Evolutionary conservation across 495 filamentous ascomycete genomes (phyloP).

Genomic region (Astrothelium subdiscretum): DNA sequence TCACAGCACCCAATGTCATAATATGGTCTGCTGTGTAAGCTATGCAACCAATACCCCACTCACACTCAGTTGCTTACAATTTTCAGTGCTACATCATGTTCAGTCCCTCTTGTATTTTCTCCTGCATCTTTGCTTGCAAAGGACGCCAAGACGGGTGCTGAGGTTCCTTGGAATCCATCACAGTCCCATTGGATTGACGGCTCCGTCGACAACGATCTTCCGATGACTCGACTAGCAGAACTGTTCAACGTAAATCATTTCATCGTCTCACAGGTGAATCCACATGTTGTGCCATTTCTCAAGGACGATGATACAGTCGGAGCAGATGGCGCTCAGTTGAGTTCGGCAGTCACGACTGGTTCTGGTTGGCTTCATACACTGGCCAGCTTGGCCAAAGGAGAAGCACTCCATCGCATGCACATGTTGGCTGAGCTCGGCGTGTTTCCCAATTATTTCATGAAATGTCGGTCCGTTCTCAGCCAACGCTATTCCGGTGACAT

Average conservation of each 20-base stretch:
- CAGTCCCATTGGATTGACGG: slow-evolving; percentile 84
- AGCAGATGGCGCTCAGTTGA: slow-evolving; percentile 25
- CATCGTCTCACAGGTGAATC: slow-evolving; percentile 93
- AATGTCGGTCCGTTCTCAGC: slow-evolving; percentile 66
- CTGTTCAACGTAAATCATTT: slow-evolving; percentile 99
- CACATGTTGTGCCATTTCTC: slow-evolving; percentile 77
- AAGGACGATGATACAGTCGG: slow-evolving; percentile 8
- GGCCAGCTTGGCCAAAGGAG: slow-evolving; percentile 66
- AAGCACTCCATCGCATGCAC: slow-evolving; percentile 70
- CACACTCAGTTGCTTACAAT: neutral
- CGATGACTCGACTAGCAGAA: slow-evolving; percentile 80
- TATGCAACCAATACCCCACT: slow-evolving; percentile 14
- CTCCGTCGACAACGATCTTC: slow-evolving; percentile 86
- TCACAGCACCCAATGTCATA: slow-evolving; percentile 85
- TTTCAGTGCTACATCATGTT: slow-evolving; percentile 65
- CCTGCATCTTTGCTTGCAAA: slow-evolving; percentile 70
- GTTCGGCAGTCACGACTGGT: slow-evolving; percentile 27
- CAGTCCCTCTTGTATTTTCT: slow-evolving; percentile 78
- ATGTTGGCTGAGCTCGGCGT: slow-evolving; percentile 72
- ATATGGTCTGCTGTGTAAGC: slow-evolving; percentile 89
- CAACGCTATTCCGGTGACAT: slow-evolving; percentile 95
- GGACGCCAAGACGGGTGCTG: slow-evolving; percentile 66
- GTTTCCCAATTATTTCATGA: slow-evolving; percentile 69
- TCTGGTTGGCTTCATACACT: slow-evolving; percentile 55
- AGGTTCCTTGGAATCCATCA: slow-evolving; percentile 71